Evolutionary conservation across 257 asterid genomes (phyloP).

Genomic region (Osmanthus fragrans): DNA sequence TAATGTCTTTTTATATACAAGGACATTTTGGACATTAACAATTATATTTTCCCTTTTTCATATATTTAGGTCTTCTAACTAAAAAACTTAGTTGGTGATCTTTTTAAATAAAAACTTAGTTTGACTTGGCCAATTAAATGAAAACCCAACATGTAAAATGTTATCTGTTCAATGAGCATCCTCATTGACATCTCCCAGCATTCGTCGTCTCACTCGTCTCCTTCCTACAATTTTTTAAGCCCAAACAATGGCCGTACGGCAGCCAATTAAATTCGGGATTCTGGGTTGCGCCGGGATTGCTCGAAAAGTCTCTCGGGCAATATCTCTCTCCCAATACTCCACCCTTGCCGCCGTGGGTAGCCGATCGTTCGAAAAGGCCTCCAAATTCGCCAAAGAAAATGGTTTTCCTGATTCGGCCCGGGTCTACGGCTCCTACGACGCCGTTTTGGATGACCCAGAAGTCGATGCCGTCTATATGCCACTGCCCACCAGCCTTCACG

Average conservation of each 20-base stretch:
- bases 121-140: too few relatives aligned
- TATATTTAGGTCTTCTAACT: too few relatives aligned
- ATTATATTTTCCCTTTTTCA: too few relatives aligned
- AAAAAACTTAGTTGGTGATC: too few relatives aligned
- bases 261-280: constrained; percentile 50
- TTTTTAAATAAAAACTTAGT: too few relatives aligned
- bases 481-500: constrained; percentile 65
- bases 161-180: too few relatives aligned
- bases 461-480: constrained; percentile 76
- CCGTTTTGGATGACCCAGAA: constrained; percentile 59
- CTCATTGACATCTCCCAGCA: too few relatives aligned
- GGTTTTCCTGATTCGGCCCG: constrained; percentile 52
- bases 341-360: constrained; percentile 63
- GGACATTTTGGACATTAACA: too few relatives aligned
- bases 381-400: constrained; percentile 53
- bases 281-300: constrained; percentile 72
- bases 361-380: constrained; percentile 61
- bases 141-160: too few relatives aligned
- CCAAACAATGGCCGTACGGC: not conserved
- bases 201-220: too few relatives aligned
- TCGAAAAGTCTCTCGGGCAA: constrained; percentile 55
- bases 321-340: constrained; percentile 53
- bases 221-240: too few relatives aligned
- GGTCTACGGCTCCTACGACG: constrained; percentile 62
- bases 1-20: too few relatives aligned